Evolutionary conservation across 208 protist species (phyloP).

Genomic region (Leptomonas pyrrhocoris): DNA sequence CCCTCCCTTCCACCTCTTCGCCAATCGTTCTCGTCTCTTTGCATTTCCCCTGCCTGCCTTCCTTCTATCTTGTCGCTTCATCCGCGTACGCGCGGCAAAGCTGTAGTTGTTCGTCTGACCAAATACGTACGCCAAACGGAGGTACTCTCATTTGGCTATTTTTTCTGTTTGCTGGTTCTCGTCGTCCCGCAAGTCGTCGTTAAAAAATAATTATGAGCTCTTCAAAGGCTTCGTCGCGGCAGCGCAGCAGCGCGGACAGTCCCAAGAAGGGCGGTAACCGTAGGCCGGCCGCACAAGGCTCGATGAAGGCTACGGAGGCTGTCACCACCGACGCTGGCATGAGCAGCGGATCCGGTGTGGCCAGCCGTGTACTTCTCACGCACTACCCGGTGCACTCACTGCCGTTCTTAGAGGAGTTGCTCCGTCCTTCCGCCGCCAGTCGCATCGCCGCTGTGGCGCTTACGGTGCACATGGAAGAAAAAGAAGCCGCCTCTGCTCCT

Average conservation of each 20-base stretch:
- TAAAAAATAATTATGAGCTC: slow-evolving; percentile 12
- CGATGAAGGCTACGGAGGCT: neutral
- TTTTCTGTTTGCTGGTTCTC: too few species aligned
- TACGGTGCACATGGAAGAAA: slow-evolving; percentile 8
- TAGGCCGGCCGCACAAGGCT: neutral
- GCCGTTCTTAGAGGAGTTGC: slow-evolving; percentile 16
- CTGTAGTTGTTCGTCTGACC: too few species aligned
- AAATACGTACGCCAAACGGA: too few species aligned
- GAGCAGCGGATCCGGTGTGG: too few species aligned
- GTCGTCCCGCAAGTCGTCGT: too few species aligned
- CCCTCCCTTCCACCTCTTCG: too few species aligned
- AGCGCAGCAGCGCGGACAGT: neutral
- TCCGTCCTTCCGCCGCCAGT: slow-evolving; percentile 23
- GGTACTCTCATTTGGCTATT: too few species aligned
- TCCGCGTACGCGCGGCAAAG: too few species aligned
- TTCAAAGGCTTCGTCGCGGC: slow-evolving; percentile 5
- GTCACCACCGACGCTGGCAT: neutral
- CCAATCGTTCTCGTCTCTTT: too few species aligned
- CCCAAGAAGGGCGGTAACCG: neutral
- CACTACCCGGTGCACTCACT: slow-evolving; percentile 17
- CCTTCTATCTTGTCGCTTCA: too few species aligned
- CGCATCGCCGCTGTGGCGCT: slow-evolving; percentile 23
- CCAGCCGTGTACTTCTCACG: neutral
- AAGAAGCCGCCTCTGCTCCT: neutral
- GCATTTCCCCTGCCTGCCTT: too few species aligned